phyloP scores from a whole-genome alignment of 495 filamentous ascomycete species.

The Daldinia vernicosa region DNA sequence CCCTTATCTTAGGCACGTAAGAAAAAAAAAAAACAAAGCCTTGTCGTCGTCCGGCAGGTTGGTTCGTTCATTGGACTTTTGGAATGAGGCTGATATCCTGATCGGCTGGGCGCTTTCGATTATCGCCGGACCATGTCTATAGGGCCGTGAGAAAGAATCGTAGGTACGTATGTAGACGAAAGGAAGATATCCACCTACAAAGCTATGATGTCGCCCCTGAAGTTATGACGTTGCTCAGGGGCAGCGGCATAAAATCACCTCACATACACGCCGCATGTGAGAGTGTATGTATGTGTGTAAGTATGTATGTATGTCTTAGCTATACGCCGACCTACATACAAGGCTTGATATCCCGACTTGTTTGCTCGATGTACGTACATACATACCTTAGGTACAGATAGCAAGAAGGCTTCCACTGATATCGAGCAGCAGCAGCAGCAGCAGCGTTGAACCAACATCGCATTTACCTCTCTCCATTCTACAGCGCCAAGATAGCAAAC shows the following conservation, averaged over 20 bases:
- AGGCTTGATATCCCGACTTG: neutral
- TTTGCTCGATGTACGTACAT: neutral
- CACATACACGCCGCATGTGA: neutral
- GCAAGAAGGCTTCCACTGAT: no score
- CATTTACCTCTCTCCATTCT: neutral
- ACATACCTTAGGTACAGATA: neutral
- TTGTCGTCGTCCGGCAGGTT: neutral
- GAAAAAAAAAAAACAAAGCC: neutral
- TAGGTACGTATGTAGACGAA: no score
- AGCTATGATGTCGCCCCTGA: no score
- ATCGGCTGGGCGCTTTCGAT: neutral
- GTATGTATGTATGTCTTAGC: neutral
- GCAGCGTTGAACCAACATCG: no score
- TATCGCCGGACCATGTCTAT: neutral
- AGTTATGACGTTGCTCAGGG: neutral
- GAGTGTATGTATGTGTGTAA: neutral
- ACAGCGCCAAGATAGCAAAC: neutral
- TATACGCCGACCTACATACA: neutral
- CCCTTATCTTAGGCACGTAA: constrained; percentile 26
- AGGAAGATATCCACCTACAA: no score
- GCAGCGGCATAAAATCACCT: neutral
- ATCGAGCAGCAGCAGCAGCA: no score
- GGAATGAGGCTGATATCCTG: neutral
- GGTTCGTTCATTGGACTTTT: neutral
- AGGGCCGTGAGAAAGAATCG: neutral